Conservation (phyloP, 495 filamentous ascomycete species). For the Penicillium nucicola region DNA sequence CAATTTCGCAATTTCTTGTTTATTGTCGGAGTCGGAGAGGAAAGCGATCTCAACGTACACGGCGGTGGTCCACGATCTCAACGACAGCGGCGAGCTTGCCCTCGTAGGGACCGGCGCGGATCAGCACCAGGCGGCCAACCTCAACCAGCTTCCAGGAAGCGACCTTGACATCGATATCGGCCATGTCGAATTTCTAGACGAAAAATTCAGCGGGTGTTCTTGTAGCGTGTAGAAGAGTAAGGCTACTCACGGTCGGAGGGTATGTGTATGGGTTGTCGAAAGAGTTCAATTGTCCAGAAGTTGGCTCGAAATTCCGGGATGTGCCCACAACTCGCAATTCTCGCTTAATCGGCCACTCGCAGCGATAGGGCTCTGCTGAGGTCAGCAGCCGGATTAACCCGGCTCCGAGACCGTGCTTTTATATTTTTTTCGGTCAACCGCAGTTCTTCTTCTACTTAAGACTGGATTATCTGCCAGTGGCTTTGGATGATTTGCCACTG, state of each 20-base stretch:
- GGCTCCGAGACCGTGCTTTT: slow-evolving; percentile 19
- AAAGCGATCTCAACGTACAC: slow-evolving; percentile 68
- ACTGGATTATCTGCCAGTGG: background rate
- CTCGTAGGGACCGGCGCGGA: slow-evolving; percentile 70
- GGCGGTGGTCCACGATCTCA: slow-evolving; percentile 99
- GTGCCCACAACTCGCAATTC: slow-evolving; percentile 30
- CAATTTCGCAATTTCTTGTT: slow-evolving; percentile 1
- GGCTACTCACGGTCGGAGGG: slow-evolving; percentile 46
- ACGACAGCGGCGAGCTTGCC: slow-evolving; percentile 91
- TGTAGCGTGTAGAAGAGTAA: slow-evolving; percentile 8
- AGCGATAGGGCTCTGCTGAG: slow-evolving; percentile 38
- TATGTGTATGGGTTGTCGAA: slow-evolving; percentile 47
- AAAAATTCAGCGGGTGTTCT: slow-evolving; percentile 22
- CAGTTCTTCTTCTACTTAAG: slow-evolving; percentile 21
- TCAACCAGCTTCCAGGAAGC: slow-evolving; percentile 88
- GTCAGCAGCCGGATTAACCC: slow-evolving; percentile 14
- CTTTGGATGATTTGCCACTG: too few relatives aligned
- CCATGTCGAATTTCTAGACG: slow-evolving; percentile 49
- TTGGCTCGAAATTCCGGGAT: slow-evolving; percentile 44
- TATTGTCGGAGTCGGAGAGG: slow-evolving; percentile 7
- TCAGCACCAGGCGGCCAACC: slow-evolving; percentile 91
- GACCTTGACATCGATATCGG: slow-evolving; percentile 69
- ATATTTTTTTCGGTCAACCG: slow-evolving; percentile 9
- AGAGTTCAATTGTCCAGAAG: slow-evolving; percentile 41
- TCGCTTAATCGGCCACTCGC: slow-evolving; percentile 32